These are phyloP conservation scores for Phytophthora cajani DNA, from an alignment of 352 stramenopile species.

Conservation along the genomic window DNA sequence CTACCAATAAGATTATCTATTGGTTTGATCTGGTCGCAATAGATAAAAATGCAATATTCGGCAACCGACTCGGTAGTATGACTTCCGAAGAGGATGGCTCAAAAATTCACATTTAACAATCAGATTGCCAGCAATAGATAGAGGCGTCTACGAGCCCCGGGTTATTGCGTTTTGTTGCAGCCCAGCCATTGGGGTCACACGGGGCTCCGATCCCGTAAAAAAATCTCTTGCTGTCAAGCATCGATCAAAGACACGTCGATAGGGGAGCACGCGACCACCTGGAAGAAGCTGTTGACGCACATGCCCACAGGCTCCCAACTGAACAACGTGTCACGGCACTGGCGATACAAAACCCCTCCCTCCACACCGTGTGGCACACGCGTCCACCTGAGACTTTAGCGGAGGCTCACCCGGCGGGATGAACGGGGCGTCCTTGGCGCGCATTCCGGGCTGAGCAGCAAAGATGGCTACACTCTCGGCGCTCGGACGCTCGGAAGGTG, in stretches of 20 bases:
- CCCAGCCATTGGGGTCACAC: conserved; percentile 12
- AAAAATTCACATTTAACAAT: too few relatives aligned
- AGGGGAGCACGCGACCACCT: conserved; percentile 19
- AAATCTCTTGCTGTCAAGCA: conserved; percentile 17
- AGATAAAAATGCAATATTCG: too few relatives aligned
- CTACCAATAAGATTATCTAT: too few relatives aligned
- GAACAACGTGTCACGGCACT: conserved; percentile 14
- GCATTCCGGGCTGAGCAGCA: background rate
- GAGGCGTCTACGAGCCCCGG: too few relatives aligned
- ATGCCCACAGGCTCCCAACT: conserved; percentile 9
- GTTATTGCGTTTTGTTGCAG: background rate
- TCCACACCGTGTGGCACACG: too few relatives aligned
- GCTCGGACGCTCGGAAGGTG: background rate
- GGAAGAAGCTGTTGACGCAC: conserved; percentile 16
- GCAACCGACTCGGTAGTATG: background rate
- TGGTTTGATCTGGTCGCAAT: too few relatives aligned
- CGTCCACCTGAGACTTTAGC: conserved; percentile 15
- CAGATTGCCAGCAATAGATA: background rate
- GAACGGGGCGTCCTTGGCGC: conserved; percentile 6
- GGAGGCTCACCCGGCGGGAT: background rate
- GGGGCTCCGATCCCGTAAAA: conserved; percentile 6
- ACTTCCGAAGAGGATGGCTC: background rate
- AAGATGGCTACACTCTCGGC: conserved; percentile 3
- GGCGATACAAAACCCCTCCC: conserved; percentile 18
- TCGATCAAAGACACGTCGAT: background rate